Base-by-base conservation (phyloP, 495 filamentous ascomycete species). In the Penicillium bovifimosum region DNA sequence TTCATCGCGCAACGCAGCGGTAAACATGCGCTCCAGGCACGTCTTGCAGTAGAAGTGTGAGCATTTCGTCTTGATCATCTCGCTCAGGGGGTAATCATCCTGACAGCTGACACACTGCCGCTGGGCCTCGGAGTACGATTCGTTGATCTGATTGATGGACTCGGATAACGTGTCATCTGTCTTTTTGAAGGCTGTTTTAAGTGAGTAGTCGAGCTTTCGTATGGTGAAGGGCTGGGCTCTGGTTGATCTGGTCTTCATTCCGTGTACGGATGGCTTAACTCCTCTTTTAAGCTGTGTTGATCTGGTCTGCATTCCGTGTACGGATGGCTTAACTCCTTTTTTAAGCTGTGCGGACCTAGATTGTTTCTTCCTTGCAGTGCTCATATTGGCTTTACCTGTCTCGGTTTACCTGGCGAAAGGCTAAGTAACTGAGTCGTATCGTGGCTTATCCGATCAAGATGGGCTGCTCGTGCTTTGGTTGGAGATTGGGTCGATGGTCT, bases 11-110 rank as follows among this genome's bases (percentile, higher is more conserved):
- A 65, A 61, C 7, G 70, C 45, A 13, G 42, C 27, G 2, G 58
- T 10, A 53, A 76, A 70, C 11, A 74, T 53, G 6, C 54, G 34
- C 3, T 26, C 41, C 10, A 68, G 47, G 41, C 75, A 77, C 7
- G 31, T 41, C 6, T 38, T 45, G 55, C 71, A 76, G 54, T 76
- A 74, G 38, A 20, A 13, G 47, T 76, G 68, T 0, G 36, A 43
- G 41, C 75, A 80, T 2, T 61, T 62, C 1, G 48, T 26, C 26
- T 54, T 20, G 20, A 59, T 18, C 39, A 54, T 49, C 6, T 63
- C 41, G 8, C 13, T 28, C n/a, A 16, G 29, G 0, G 9, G 17
- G 1, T 14, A 32, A 7, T 59, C 50, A 1, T 40, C 35, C 9
- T 13, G 13, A 10, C 47, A 41, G 16, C 24, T 41, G 9, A 41